These are phyloP conservation scores for Plasmodium billcollinsi DNA, from an alignment of 169 alveolate genomes.

Conservation along the genomic window DNA sequence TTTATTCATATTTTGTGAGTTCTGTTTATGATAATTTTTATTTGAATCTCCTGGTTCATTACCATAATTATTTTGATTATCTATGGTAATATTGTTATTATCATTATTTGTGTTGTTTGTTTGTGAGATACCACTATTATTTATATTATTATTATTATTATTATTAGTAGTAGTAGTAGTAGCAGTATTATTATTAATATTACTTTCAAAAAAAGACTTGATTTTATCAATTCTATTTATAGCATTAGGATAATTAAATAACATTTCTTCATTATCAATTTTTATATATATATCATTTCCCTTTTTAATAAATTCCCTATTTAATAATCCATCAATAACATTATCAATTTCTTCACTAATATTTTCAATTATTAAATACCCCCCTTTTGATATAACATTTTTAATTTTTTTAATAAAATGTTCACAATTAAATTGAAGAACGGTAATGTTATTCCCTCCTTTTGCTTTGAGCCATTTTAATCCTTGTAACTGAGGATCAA, in stretches of 20 bases:
- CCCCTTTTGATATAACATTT: slow-evolving; percentile 93
- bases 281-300: slow-evolving; percentile 81
- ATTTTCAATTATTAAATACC: slow-evolving; percentile 94
- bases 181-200: not conserved
- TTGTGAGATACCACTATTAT: not conserved
- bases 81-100: not conserved
- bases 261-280: slow-evolving; percentile 70
- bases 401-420: slow-evolving; percentile 92
- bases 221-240: slow-evolving; percentile 37
- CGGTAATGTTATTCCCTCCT: slow-evolving; percentile 93
- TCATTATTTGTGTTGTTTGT: not conserved
- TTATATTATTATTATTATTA: too few species aligned
- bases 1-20: slow-evolving; percentile 38
- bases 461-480: slow-evolving; percentile 95
- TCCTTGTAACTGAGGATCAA: slow-evolving; percentile 98
- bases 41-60: not conserved
- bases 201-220: slow-evolving; percentile 44
- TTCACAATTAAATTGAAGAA: slow-evolving; percentile 91
- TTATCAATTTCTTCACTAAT: slow-evolving; percentile 96
- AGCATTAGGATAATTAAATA: slow-evolving; percentile 67
- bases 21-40: slow-evolving; percentile 32
- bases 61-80: not conserved
- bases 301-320: slow-evolving; percentile 93
- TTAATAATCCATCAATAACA: slow-evolving; percentile 94
- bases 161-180: not conserved